Evolutionary conservation across 2,329 filamentous ascomycete species (phyloP), one percentile per base, ranked within the genome.

Genomic region (Fusarium heterosporum): DNA sequence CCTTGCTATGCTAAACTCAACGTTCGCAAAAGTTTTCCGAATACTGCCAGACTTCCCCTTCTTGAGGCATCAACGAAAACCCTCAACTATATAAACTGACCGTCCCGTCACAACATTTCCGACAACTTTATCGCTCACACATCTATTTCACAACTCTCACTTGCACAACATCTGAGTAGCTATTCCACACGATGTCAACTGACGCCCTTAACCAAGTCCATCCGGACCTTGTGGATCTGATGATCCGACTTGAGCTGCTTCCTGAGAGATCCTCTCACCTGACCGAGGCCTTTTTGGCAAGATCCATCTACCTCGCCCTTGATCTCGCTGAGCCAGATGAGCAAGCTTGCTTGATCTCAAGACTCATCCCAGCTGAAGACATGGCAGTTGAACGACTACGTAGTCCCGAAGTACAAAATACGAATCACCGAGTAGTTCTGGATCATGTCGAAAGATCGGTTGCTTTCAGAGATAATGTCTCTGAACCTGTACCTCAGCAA

Each of bases 301-400:
- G 50, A 2, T 47, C 58, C 4, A 66, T 70, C 17, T 7, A 25
- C 1, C 22, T 73, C 6, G 73, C 73, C 7, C 55, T 74, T 14
- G 61, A 72, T 36, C 59, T 71, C 11, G 57, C 64, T 6, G 64
- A 72, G 2, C 47, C 56, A 0, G 26, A 38, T 1, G 65, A 71
- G 14, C 72, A 74, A 16, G 32, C 56, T 16, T 45, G 59, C 10
- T 29, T 74, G 7, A 34, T 73, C 9, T 61, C 60, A 3, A 67
- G 70, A 10, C 63, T 74, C 11, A 59, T 74, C 28, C 19, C 69
- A 0, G 69, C 74, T n/a, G 64, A 72, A 4, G 72, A 74, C 12
- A 12, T 52, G 3, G 69, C 69, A 2, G 29, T 48, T 8, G 43
- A 64, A 17, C 59, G 66, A 16, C 47, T 74, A 10, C 45, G 54